phyloP scores from a whole-genome alignment of 768 basidiomycete species.

The Tylopilus sp. region DNA sequence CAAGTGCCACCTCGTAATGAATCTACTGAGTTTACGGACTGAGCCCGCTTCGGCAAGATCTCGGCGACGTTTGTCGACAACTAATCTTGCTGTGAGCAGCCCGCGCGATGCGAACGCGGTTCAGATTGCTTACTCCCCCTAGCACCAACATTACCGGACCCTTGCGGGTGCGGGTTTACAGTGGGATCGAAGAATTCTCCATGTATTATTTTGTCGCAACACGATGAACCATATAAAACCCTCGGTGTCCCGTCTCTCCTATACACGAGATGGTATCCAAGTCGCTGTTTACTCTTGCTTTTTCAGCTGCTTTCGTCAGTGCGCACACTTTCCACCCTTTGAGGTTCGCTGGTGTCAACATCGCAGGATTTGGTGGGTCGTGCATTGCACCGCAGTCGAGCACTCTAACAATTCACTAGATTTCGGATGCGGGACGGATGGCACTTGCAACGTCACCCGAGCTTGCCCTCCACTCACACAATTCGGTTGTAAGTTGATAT shows the following conservation, averaged over 20 bases:
- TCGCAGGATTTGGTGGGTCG: constrained; percentile 44
- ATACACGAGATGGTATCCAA: constrained; percentile 16
- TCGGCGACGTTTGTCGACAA: too few species aligned
- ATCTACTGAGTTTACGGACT: too few species aligned
- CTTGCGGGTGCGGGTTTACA: not conserved
- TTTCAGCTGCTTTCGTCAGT: constrained; percentile 8
- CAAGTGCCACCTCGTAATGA: too few species aligned
- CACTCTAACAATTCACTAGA: constrained; percentile 19
- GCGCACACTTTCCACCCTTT: constrained; percentile 25
- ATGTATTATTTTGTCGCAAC: constrained; percentile 7
- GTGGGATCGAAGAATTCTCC: not conserved
- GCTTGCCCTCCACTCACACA: constrained; percentile 45
- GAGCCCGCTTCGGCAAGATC: too few species aligned
- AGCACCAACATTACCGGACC: too few species aligned
- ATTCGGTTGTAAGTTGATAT: constrained; percentile 35
- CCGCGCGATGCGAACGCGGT: too few species aligned
- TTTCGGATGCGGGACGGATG: constrained; percentile 48
- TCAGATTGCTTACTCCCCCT: too few species aligned
- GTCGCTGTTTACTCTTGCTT: constrained; percentile 11
- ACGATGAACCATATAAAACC: constrained; percentile 11
- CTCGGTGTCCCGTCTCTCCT: not conserved
- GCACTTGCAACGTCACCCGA: constrained; percentile 36
- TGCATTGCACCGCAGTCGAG: not conserved
- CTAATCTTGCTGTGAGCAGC: too few species aligned
- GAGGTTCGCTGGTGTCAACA: constrained; percentile 46